These are phyloP conservation scores for Cenococcum geophilum DNA, from an alignment of 495 filamentous ascomycete species.

Conservation along the genomic window DNA sequence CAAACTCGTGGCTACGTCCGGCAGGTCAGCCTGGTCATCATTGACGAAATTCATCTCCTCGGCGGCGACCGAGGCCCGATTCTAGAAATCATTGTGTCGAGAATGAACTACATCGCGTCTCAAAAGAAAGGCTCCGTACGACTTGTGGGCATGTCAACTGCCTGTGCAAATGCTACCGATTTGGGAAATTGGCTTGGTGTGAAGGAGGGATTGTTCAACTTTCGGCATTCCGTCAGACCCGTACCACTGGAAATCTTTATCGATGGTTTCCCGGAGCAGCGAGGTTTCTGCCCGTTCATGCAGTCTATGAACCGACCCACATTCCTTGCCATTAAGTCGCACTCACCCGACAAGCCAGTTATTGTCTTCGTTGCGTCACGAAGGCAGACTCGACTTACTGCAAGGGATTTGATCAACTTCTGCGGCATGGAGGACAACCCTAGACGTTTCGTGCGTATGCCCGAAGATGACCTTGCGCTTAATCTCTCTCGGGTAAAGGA, in stretches of 20 bases:
- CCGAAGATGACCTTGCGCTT: conserved; percentile 84
- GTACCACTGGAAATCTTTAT: conserved; percentile 95
- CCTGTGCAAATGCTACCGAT: conserved; percentile 92
- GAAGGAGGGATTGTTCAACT: conserved; percentile 95
- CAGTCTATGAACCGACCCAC: conserved; percentile 98
- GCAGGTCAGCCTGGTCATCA: conserved; percentile 93
- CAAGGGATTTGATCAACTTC: conserved; percentile 91
- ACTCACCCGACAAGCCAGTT: conserved; percentile 92
- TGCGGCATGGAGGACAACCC: conserved; percentile 99
- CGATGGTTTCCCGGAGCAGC: conserved; percentile 91
- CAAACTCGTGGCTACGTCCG: conserved; percentile 93
- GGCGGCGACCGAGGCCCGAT: conserved; percentile 95
- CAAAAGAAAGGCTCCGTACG: conserved; percentile 83
- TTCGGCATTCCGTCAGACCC: conserved; percentile 93
- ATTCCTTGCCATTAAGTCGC: conserved; percentile 90
- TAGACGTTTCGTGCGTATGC: conserved; percentile 84
- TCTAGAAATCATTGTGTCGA: conserved; percentile 96
- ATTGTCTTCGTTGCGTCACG: conserved; percentile 98
- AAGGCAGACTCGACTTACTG: conserved; percentile 88
- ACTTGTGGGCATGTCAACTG: conserved; percentile 95
- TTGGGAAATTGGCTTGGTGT: conserved; percentile 96
- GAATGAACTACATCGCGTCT: conserved; percentile 98
- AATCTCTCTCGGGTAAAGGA: conserved; percentile 85
- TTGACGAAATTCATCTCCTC: conserved; percentile 96
- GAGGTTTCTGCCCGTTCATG: conserved; percentile 97